Percentiles rank a stretch among this genome's conserved stretches.
Conservation (phyloP, 768 basidiomycete genomes). For the Agrocybe pediades region DNA sequence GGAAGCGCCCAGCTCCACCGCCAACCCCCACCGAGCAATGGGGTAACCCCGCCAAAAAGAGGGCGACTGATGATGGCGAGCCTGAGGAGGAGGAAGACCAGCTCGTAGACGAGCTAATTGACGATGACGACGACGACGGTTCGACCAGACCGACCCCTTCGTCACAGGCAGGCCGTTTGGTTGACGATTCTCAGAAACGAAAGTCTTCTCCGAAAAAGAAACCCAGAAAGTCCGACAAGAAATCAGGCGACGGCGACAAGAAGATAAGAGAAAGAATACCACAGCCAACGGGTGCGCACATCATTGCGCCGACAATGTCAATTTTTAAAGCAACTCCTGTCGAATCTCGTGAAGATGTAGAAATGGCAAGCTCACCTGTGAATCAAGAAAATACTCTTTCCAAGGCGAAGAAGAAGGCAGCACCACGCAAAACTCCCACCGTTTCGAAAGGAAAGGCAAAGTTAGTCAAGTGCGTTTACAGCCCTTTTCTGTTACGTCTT, state of each 20-base stretch:
- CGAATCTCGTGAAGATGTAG: constrained; percentile 37
- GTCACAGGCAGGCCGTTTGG: constrained; percentile 24
- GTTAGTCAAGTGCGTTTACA: constrained; percentile 31
- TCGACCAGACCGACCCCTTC: constrained; percentile 33
- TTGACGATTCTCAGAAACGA: constrained; percentile 46
- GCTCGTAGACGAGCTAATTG: constrained; percentile 76
- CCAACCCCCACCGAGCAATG: constrained; percentile 13
- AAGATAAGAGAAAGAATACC: constrained; percentile 45
- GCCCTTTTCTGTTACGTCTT: constrained; percentile 7
- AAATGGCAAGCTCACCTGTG: constrained; percentile 24
- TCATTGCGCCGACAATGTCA: constrained; percentile 41
- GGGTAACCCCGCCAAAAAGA: background rate
- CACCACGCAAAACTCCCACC: constrained; percentile 45
- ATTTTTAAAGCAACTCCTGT: constrained; percentile 42
- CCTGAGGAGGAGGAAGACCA: constrained; percentile 79
- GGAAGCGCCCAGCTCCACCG: constrained; percentile 20
- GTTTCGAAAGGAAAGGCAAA: constrained; percentile 38
- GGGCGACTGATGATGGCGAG: constrained; percentile 49
- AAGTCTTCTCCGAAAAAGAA: constrained; percentile 53
- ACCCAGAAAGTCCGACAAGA: constrained; percentile 55
- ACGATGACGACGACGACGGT: constrained; percentile 42
- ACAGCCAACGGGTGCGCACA: constrained; percentile 35
- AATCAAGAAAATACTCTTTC: constrained; percentile 33
- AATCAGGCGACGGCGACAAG: constrained; percentile 44
- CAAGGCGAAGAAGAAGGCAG: constrained; percentile 50